A percentile compares a stretch with the other conserved stretches of the same genome.
phyloP scores from a whole-genome alignment of 257 asterid species.

The Nicotiana benthamiana region DNA sequence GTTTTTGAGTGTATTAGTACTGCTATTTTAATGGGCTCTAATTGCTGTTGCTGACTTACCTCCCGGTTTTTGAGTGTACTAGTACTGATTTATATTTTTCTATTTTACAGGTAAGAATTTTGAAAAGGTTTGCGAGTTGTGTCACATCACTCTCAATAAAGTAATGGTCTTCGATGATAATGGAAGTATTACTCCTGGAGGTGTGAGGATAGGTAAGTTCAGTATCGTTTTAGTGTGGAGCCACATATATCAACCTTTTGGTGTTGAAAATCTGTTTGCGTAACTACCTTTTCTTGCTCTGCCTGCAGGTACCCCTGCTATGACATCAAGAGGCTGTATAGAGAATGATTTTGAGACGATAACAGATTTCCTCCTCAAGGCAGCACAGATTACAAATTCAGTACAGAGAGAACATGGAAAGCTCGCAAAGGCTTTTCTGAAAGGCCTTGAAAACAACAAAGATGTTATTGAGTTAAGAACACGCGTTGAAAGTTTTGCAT shows the following conservation, averaged over 20 bases:
- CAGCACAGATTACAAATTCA: slow-evolving; percentile 53
- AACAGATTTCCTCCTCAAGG: slow-evolving; percentile 66
- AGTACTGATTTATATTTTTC: background rate
- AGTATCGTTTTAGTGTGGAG: background rate
- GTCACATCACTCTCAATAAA: slow-evolving; percentile 74
- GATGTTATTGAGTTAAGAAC: slow-evolving; percentile 59
- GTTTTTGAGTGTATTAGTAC: background rate
- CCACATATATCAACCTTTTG: background rate
- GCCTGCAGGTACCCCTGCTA: slow-evolving; percentile 72
- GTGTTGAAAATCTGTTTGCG: background rate
- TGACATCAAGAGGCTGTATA: slow-evolving; percentile 87
- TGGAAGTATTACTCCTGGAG: slow-evolving; percentile 70
- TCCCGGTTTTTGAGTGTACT: background rate
- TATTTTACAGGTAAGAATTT: slow-evolving; percentile 51
- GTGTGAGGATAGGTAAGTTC: slow-evolving; percentile 76
- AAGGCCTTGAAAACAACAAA: slow-evolving; percentile 74
- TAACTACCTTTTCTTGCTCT: background rate
- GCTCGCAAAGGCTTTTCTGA: slow-evolving; percentile 47
- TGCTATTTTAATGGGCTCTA: background rate
- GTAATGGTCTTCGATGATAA: slow-evolving; percentile 66
- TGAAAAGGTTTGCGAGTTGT: slow-evolving; percentile 78
- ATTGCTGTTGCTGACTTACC: background rate
- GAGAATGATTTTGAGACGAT: slow-evolving; percentile 71
- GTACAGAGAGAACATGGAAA: slow-evolving; percentile 73
- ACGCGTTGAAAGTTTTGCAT: slow-evolving; percentile 76